Percentiles rank a stretch among this genome's conserved stretches.
phyloP scores from a whole-genome alignment of 1,284 basidiomycete species.

The Cystobasidium pallidum region DNA sequence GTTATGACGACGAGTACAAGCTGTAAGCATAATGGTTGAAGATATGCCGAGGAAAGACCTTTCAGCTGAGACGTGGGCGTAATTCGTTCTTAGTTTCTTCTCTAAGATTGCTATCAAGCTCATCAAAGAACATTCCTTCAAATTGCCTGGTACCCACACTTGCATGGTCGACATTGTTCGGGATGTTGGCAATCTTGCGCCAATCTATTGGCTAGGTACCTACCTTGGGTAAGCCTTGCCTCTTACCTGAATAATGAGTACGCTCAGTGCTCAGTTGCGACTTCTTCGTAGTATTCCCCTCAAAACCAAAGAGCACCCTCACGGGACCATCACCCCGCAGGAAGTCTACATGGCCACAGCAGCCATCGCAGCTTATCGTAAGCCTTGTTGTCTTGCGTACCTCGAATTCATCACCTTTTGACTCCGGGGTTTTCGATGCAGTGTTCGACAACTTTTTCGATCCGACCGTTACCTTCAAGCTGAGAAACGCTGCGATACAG shows the following conservation, averaged over 20 bases:
- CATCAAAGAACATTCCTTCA: conserved; percentile 63
- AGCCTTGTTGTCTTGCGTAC: too few species aligned
- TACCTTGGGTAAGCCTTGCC: conserved; percentile 33
- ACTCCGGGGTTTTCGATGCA: not conserved
- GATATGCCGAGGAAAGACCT: too few species aligned
- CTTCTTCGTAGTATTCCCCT: conserved; percentile 62
- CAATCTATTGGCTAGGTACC: not conserved
- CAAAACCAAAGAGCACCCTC: conserved; percentile 64
- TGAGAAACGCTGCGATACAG: conserved; percentile 11
- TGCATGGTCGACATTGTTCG: conserved; percentile 69
- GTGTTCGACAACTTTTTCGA: conserved; percentile 48
- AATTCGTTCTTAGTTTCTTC: conserved; percentile 13
- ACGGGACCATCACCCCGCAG: conserved; percentile 65
- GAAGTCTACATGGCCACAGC: conserved; percentile 67
- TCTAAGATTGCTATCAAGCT: conserved; percentile 57
- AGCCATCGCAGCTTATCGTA: conserved; percentile 30
- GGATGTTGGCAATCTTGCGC: conserved; percentile 67
- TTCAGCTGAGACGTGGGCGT: not conserved
- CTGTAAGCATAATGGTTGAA: too few species aligned
- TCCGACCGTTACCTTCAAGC: conserved; percentile 46
- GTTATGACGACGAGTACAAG: conserved; percentile 45
- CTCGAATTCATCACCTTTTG: too few species aligned
- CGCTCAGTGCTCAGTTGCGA: too few species aligned
- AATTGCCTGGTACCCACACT: conserved; percentile 62
- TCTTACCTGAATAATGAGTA: too few species aligned